Base-by-base conservation (phyloP, 768 basidiomycete genomes). In the Tricholomella constricta region DNA sequence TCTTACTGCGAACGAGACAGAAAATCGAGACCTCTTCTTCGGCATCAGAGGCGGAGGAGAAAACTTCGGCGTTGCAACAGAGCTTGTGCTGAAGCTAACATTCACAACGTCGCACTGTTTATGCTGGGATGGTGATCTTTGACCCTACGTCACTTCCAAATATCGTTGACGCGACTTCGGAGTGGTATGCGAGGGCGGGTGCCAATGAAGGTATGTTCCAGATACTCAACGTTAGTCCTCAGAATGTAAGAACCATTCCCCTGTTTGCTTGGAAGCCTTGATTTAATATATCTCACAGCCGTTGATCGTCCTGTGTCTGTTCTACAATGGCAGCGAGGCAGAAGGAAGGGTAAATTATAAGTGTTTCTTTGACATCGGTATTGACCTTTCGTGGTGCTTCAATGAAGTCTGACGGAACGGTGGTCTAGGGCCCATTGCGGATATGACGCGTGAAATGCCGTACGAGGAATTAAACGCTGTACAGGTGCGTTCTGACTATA, bases 21-120 rank as follows among this genome's bases (percentile, higher is more conserved):
- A 74, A 55, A 73, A 76, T 48, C 45, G 67, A 6, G 82, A 83
- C 49, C 65, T 83, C 17, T 82, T 80, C 65, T 83, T 79, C 61
- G 81, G 67, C 20, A 72, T 83, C 42, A 70, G 80, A 42, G 81
- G 82, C 3, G 80, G 74, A 25, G 81, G 80, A 22, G 72, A 70
- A 35, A 82, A 82, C 56, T 82, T 82, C 58, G 82, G 82, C n/a
- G 75, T 83, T 19, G 76, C 78, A 49, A 79, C 78, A 5, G 76
- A 81, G 52, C 83, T 84, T 52, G 75, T 79, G 2, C 62, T 77
- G 46, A 59, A 62, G 43, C 59, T 83, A n/a, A 36, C 71, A 83
- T 57, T 78, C 78, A 9, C 82, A 84, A 55, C 73, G 76, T 6
- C 59, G 63, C 14, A 78, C 73, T 1, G 74, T 83, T 19, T 84